These are phyloP conservation scores for Butyriboletus loyo DNA, from an alignment of 768 basidiomycete species.

Conservation along the genomic window DNA sequence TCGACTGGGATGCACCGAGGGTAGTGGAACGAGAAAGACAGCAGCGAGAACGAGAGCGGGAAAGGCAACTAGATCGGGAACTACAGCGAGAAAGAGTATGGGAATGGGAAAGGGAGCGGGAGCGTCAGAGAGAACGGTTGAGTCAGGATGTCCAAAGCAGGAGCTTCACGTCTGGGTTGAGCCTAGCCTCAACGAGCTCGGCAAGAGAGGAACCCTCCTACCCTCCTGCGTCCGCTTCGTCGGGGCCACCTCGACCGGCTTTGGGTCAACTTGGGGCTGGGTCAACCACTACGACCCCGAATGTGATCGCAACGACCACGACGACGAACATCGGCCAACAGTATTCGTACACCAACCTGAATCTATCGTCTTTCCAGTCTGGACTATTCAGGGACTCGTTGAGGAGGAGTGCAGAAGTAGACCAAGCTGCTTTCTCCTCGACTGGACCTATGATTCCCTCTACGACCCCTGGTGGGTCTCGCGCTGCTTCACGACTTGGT, in stretches of 20 bases:
- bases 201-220: slow-evolving; percentile 17
- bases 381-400: slow-evolving; percentile 33
- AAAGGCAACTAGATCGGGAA: slow-evolving; percentile 11
- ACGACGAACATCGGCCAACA: slow-evolving; percentile 12
- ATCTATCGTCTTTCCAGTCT: slow-evolving; percentile 31
- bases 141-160: slow-evolving; percentile 15
- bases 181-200: slow-evolving; percentile 13
- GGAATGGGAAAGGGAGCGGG: slow-evolving; percentile 22
- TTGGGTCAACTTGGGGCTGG: slow-evolving; percentile 8
- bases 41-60: slow-evolving; percentile 3
- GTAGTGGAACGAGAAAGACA: slow-evolving; percentile 10
- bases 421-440: slow-evolving; percentile 16
- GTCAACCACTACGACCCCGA: not conserved
- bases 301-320: not conserved
- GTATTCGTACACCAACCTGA: slow-evolving; percentile 31
- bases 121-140: slow-evolving; percentile 16
- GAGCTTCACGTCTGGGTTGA: slow-evolving; percentile 10
- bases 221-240: not conserved
- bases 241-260: slow-evolving; percentile 2
- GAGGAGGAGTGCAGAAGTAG: slow-evolving; percentile 25
- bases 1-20: slow-evolving; percentile 19
- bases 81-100: slow-evolving; percentile 13
- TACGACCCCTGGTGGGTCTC: slow-evolving; percentile 10
- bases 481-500: slow-evolving; percentile 6
- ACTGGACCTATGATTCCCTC: slow-evolving; percentile 4